Percentiles rank a stretch among this genome's conserved stretches.
Evolutionary conservation across 2,329 filamentous ascomycete species (phyloP).

Genomic region (Dendrostoma leiphaemia): DNA sequence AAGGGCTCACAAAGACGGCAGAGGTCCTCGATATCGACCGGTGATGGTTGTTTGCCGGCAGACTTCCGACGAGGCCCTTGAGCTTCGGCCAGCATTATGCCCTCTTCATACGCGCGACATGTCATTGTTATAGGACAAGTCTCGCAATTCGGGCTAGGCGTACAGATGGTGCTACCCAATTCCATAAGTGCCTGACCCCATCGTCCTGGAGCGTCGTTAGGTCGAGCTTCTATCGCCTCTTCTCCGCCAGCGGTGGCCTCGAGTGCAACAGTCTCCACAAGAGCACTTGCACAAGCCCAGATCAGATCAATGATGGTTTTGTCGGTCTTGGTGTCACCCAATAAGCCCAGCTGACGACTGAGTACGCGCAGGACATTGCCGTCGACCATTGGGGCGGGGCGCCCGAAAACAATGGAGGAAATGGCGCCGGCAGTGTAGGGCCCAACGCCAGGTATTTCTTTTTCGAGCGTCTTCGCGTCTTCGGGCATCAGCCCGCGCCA

Average conservation of each 20-base stretch:
- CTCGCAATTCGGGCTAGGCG: conserved; percentile 56
- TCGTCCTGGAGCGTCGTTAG: conserved; percentile 52
- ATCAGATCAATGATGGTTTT: conserved; percentile 50
- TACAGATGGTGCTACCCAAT: conserved; percentile 61
- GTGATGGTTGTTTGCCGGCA: neutral
- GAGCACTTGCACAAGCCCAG: conserved; percentile 56
- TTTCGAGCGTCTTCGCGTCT: conserved; percentile 42
- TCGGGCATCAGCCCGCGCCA: conserved; percentile 50
- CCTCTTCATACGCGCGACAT: conserved; percentile 52
- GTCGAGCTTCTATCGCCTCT: conserved; percentile 18
- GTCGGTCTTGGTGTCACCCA: conserved; percentile 56
- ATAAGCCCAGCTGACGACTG: conserved; percentile 57
- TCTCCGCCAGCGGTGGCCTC: conserved; percentile 28
- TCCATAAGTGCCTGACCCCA: conserved; percentile 69
- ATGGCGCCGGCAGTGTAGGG: conserved; percentile 63
- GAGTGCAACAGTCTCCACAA: conserved; percentile 50
- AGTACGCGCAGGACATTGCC: conserved; percentile 62
- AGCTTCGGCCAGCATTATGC: conserved; percentile 31
- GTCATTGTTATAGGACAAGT: conserved; percentile 49
- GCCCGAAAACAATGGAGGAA: conserved; percentile 60
- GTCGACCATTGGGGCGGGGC: conserved; percentile 59
- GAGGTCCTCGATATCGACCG: conserved; percentile 48
- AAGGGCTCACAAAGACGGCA: conserved; percentile 49
- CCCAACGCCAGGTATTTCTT: conserved; percentile 57
- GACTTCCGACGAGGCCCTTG: neutral